phyloP scores from a whole-genome alignment of 257 asterid genomes.

The Capsicum pubescens region DNA sequence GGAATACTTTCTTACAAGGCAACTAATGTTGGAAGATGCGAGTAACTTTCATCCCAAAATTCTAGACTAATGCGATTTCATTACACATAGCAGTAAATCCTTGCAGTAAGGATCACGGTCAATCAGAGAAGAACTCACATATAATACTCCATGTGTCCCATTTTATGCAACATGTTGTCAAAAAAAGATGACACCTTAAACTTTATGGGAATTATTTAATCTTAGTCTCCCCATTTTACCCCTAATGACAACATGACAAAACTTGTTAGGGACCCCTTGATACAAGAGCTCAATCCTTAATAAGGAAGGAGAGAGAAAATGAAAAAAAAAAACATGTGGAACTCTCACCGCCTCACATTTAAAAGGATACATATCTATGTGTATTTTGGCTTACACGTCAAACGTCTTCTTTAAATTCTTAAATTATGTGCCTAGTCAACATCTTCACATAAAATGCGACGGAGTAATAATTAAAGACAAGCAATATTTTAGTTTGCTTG shows the following conservation, averaged over 20 bases:
- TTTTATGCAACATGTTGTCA: neutral
- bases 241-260: neutral
- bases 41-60: neutral
- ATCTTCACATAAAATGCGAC: neutral
- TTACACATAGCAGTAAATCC: neutral
- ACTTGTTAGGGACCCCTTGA: neutral
- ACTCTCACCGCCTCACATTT: neutral
- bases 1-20: neutral
- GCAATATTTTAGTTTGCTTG: neutral
- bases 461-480: neutral
- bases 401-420: slow-evolving; percentile 12
- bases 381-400: neutral
- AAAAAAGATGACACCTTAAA: neutral
- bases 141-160: slow-evolving; percentile 2
- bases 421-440: neutral
- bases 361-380: neutral
- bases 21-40: neutral
- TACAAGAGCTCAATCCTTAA: slow-evolving; percentile 1
- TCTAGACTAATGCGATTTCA: neutral
- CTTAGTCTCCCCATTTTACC: neutral
- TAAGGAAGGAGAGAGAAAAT: neutral
- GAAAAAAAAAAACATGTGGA: neutral
- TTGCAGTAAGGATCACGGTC: neutral
- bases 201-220: neutral
- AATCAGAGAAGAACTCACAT: neutral